Percentiles rank a stretch among this genome's conserved stretches.
Evolutionary conservation across 1,284 basidiomycete genomes (phyloP).

Genomic region (Sanghuangporus weigelae): DNA sequence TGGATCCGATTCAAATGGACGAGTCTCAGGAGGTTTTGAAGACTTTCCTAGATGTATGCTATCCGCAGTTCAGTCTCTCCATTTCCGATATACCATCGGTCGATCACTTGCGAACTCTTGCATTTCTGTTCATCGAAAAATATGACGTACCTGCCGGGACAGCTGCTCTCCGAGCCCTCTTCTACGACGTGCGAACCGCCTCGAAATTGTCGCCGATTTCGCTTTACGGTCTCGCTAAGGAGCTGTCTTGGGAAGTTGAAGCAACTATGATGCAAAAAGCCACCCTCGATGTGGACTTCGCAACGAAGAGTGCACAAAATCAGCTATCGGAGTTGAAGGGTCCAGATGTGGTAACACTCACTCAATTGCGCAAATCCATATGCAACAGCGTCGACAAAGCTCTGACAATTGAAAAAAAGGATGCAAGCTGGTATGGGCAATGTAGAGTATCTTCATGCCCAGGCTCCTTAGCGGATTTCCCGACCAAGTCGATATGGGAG

Average conservation of each 20-base stretch:
- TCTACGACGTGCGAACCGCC: background rate
- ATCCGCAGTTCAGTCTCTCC: background rate
- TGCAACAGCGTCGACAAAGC: no score
- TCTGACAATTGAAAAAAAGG: no score
- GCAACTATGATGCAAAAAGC: background rate
- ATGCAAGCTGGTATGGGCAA: no score
- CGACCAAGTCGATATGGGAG: no score
- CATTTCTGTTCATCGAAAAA: conserved; percentile 6
- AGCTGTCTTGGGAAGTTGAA: background rate
- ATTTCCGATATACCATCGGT: background rate
- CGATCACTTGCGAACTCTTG: background rate
- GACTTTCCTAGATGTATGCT: background rate
- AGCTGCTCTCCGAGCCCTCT: background rate
- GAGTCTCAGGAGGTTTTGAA: background rate
- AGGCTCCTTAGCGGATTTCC: no score
- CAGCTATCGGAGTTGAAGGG: background rate
- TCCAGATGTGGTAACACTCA: background rate
- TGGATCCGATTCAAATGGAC: conserved; percentile 1
- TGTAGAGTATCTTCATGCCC: no score
- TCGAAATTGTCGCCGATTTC: background rate
- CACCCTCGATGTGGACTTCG: background rate
- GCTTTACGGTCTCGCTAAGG: background rate
- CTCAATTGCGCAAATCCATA: background rate
- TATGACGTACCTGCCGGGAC: conserved; percentile 7
- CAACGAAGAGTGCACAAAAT: background rate